phyloP scores from a whole-genome alignment of 1,139 yeast species.

The Candida neerlandica region DNA sequence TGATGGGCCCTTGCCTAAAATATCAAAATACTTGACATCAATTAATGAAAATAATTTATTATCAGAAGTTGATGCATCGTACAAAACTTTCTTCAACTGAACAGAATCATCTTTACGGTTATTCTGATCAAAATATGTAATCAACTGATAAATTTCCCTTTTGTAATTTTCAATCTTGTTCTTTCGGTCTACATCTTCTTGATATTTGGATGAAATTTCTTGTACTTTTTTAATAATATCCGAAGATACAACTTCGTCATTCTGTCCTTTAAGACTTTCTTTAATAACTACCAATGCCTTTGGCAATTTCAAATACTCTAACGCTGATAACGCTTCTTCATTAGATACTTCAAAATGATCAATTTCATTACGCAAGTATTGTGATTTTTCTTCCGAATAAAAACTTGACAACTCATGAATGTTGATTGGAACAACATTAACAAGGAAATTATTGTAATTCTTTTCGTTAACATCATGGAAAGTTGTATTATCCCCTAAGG shows the following conservation, averaged over 20 bases:
- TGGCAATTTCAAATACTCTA: slow-evolving; percentile 81
- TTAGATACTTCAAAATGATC: slow-evolving; percentile 80
- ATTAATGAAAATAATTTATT: slow-evolving; percentile 48
- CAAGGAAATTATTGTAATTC: slow-evolving; percentile 62
- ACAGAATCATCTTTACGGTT: slow-evolving; percentile 52
- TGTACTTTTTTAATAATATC: slow-evolving; percentile 24
- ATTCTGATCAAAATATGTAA: slow-evolving; percentile 42
- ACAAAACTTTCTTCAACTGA: slow-evolving; percentile 62
- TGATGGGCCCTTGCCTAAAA: slow-evolving; percentile 36
- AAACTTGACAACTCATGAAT: slow-evolving; percentile 85
- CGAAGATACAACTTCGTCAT: slow-evolving; percentile 19
- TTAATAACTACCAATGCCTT: slow-evolving; percentile 60
- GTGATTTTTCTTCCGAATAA: slow-evolving; percentile 89
- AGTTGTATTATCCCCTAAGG: slow-evolving; percentile 42
- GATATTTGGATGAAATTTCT: slow-evolving; percentile 28
- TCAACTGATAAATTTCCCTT: slow-evolving; percentile 40
- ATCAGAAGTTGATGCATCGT: slow-evolving; percentile 73
- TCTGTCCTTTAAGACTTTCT: slow-evolving; percentile 18
- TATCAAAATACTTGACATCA: slow-evolving; percentile 27
- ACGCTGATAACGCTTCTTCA: slow-evolving; percentile 73
- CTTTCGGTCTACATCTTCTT: slow-evolving; percentile 28
- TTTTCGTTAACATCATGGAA: slow-evolving; percentile 53
- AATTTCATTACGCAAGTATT: slow-evolving; percentile 68
- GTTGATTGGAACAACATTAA: slow-evolving; percentile 79
- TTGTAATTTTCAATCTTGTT: slow-evolving; percentile 31